Percentiles rank a stretch among this genome's conserved stretches.
Conservation (phyloP, 106 monocot genomes). For the Agapanthus africanus region DNA sequence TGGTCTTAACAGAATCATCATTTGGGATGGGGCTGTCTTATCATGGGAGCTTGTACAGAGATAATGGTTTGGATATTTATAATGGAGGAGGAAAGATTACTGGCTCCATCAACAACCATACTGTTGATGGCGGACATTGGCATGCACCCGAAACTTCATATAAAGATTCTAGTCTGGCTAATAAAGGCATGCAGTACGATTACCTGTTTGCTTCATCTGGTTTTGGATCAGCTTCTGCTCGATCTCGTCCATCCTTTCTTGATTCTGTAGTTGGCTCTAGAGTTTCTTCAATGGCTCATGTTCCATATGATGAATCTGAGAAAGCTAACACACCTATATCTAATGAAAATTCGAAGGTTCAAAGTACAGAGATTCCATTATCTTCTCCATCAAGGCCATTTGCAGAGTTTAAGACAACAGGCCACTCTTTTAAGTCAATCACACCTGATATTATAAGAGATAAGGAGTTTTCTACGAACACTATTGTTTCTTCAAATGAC, state of each 20-base stretch:
- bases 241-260: constrained; percentile 83
- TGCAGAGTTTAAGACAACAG: constrained; percentile 4
- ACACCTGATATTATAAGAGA: constrained; percentile 11
- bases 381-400: constrained; percentile 18
- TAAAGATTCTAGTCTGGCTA: constrained; percentile 19
- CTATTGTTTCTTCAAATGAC: constrained; percentile 20
- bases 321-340: constrained; percentile 28
- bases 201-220: constrained; percentile 24
- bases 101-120: constrained; percentile 35
- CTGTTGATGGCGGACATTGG: constrained; percentile 29
- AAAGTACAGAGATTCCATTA: constrained; percentile 20
- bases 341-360: constrained; percentile 17
- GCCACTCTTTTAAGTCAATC: constrained; percentile 15
- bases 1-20: constrained; percentile 23
- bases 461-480: constrained; percentile 14
- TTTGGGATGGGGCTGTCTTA: constrained; percentile 11
- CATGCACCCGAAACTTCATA: constrained; percentile 32
- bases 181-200: constrained; percentile 28
- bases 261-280: constrained; percentile 62
- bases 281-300: constrained; percentile 32
- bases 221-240: constrained; percentile 26
- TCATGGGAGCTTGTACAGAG: constrained; percentile 15
- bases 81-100: constrained; percentile 22
- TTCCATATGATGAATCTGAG: constrained; percentile 12
- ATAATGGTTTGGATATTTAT: constrained; percentile 2